Conservation (phyloP, 768 basidiomycete genomes). For the Tulasnella calospora region DNA sequence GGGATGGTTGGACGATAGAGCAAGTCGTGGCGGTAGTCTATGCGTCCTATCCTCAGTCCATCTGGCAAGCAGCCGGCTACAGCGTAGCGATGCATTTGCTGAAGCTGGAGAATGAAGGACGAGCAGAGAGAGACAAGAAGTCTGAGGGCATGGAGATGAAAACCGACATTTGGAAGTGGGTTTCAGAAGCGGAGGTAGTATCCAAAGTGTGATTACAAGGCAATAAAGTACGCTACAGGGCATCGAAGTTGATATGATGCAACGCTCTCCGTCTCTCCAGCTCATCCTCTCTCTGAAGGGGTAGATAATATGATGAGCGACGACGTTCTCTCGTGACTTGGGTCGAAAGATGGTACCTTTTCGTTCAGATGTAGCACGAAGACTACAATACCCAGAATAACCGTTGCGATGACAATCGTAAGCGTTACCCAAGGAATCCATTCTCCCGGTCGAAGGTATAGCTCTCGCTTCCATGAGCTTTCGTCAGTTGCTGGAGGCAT, state of each 20-base stretch:
- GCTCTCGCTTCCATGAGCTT: conserved; percentile 74
- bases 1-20: conserved; percentile 55
- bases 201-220: not conserved
- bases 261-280: conserved; percentile 77
- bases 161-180: not conserved
- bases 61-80: conserved; percentile 69
- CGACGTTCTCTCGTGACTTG: not conserved
- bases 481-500: conserved; percentile 54
- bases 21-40: conserved; percentile 64
- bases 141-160: conserved; percentile 3
- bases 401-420: conserved; percentile 68
- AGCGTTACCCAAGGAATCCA: conserved; percentile 99
- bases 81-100: conserved; percentile 64
- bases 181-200: not conserved
- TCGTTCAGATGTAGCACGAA: conserved; percentile 85
- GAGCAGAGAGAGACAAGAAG: conserved; percentile 38
- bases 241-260: conserved; percentile 98
- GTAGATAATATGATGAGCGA: conserved; percentile 23
- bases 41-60: conserved; percentile 58
- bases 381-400: conserved; percentile 73
- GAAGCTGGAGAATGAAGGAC: conserved; percentile 65
- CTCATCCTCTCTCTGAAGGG: conserved; percentile 81
- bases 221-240: conserved; percentile 50
- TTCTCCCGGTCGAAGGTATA: conserved; percentile 89
- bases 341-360: conserved; percentile 54